Conservation (phyloP, 2,329 filamentous ascomycete species). For the Chrysoporthe puriensis region DNA sequence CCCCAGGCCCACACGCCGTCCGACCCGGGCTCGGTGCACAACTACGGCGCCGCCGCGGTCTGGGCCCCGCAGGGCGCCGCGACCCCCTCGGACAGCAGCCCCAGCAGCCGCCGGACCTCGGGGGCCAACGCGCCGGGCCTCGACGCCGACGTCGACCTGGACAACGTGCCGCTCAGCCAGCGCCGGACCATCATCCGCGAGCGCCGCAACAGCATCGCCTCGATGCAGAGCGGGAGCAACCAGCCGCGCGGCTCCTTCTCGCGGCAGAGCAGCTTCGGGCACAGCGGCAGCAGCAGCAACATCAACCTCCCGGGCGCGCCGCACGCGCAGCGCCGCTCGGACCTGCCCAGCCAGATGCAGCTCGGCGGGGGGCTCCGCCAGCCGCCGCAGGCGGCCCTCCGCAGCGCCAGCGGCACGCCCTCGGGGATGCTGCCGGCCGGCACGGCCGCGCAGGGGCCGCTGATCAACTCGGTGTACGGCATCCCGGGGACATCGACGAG, state of each 20-base stretch:
- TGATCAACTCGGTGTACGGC: conserved; percentile 28
- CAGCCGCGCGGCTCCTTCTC: not conserved
- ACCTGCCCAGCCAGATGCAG: conserved; percentile 49
- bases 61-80: conserved; percentile 10
- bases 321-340: conserved; percentile 54
- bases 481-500: conserved; percentile 26
- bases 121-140: not conserved
- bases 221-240: conserved; percentile 25
- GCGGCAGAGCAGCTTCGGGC: not conserved
- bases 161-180: conserved; percentile 74
- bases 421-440: too few species aligned
- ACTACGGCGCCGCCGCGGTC: conserved; percentile 28
- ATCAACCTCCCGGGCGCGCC: conserved; percentile 53
- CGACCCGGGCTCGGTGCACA: conserved; percentile 48
- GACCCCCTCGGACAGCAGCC: conserved; percentile 20
- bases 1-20: conserved; percentile 38
- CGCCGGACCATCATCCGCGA: conserved; percentile 59
- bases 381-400: conserved; percentile 64
- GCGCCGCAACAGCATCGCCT: conserved; percentile 52
- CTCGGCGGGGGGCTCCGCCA: conserved; percentile 67
- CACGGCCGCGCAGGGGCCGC: not conserved
- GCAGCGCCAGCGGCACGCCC: conserved; percentile 39
- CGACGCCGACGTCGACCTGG: conserved; percentile 49
- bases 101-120: conserved; percentile 19
- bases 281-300: conserved; percentile 20